These are phyloP conservation scores for Plectranthus barbatus DNA, from an alignment of 257 asterid species.

Conservation along the genomic window DNA sequence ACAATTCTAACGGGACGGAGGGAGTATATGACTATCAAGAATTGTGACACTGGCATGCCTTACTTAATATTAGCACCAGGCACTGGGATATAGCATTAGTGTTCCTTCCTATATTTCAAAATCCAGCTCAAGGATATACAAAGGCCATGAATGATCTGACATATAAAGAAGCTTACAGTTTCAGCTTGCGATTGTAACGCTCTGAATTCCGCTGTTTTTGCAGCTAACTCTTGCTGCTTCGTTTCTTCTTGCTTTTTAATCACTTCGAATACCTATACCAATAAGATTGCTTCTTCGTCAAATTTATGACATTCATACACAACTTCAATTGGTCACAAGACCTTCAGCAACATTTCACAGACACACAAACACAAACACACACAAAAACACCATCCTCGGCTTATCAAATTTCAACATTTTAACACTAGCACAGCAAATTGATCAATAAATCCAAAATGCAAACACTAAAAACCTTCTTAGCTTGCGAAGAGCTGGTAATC, in stretches of 20 bases:
- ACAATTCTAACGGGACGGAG: too few species aligned
- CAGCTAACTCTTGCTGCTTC: constrained; percentile 54
- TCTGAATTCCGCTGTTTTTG: constrained; percentile 67
- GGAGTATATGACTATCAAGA: background rate
- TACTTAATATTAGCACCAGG: background rate
- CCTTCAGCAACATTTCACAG: too few species aligned
- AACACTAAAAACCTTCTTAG: constrained; percentile 48
- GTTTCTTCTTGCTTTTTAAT: constrained; percentile 85
- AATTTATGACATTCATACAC: background rate
- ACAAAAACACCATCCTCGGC: background rate
- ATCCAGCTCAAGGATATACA: background rate
- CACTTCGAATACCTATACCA: constrained; percentile 58
- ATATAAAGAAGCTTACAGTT: constrained; percentile 41
- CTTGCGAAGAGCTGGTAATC: constrained; percentile 42
- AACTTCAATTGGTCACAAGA: background rate
- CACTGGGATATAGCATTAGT: background rate
- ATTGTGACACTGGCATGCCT: background rate
- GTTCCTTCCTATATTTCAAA: background rate
- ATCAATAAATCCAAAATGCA: background rate
- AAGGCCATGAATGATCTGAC: background rate
- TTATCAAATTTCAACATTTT: background rate
- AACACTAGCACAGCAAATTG: background rate
- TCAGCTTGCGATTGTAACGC: constrained; percentile 83
- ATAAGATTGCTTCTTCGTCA: constrained; percentile 4
- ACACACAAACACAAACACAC: too few species aligned